phyloP scores from a whole-genome alignment of 1,139 yeast genomes.

The Yamadazyma epiphylla region DNA sequence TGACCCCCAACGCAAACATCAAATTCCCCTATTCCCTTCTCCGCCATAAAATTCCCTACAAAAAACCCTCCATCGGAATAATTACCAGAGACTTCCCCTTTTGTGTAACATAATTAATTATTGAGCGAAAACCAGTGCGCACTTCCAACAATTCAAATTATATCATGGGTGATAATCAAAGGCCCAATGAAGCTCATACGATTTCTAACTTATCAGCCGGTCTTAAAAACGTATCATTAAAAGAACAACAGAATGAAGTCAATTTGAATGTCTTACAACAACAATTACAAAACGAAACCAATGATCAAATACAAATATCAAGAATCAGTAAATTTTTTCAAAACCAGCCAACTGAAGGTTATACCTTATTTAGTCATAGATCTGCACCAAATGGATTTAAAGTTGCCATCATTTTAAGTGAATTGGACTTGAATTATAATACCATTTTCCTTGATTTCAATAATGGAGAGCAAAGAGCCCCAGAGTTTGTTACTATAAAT shows the following conservation, averaged over 20 bases:
- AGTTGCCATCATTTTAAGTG: constrained; percentile 86
- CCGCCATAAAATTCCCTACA: no score
- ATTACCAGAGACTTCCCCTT: no score
- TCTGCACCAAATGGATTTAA: constrained; percentile 97
- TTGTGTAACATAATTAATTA: no score
- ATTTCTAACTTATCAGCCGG: constrained; percentile 50
- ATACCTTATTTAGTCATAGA: constrained; percentile 82
- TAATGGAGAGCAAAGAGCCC: constrained; percentile 87
- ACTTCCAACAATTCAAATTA: no score
- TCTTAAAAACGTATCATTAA: constrained; percentile 40
- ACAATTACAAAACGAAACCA: constrained; percentile 35
- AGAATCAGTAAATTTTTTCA: constrained; percentile 73
- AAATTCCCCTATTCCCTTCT: no score
- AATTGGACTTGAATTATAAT: constrained; percentile 72
- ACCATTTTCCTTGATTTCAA: constrained; percentile 88
- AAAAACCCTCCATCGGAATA: no score
- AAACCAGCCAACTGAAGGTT: constrained; percentile 80
- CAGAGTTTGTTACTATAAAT: constrained; percentile 85
- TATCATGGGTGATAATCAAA: not conserved
- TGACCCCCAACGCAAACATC: no score
- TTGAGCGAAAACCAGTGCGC: no score
- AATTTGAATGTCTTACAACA: constrained; percentile 40
- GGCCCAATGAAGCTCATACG: constrained; percentile 12
- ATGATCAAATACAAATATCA: constrained; percentile 36
- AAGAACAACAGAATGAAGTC: constrained; percentile 41